phyloP scores from a whole-genome alignment of 768 basidiomycete genomes.

The Collybia sp. region DNA sequence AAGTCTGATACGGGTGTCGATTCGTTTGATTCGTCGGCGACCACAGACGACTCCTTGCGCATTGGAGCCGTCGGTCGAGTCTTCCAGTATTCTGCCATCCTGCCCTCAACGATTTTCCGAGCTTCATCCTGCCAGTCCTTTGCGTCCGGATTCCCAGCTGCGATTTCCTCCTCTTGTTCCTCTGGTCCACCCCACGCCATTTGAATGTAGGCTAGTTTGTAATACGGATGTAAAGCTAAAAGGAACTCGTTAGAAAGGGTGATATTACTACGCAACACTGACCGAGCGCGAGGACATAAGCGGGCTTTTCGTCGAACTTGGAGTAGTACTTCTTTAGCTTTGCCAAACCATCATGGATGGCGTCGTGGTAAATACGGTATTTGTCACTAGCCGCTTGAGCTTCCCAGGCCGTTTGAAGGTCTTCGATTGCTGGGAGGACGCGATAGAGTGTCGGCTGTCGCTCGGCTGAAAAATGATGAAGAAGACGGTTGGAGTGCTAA shows the following conservation, averaged over 20 bases:
- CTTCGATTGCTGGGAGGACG: slow-evolving; percentile 20
- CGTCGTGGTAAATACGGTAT: slow-evolving; percentile 12
- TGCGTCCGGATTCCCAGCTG: slow-evolving; percentile 8
- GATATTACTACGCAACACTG: neutral
- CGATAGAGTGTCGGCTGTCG: slow-evolving; percentile 16
- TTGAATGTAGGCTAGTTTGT: slow-evolving; percentile 21
- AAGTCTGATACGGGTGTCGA: too few species aligned
- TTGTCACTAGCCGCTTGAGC: slow-evolving; percentile 6
- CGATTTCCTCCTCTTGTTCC: slow-evolving; percentile 14
- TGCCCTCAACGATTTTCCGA: slow-evolving; percentile 6
- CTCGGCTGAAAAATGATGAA: slow-evolving; percentile 20
- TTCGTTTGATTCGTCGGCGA: too few species aligned
- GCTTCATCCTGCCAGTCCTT: slow-evolving; percentile 16
- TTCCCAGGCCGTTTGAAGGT: slow-evolving; percentile 21
- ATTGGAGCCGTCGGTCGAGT: neutral
- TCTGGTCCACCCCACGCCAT: slow-evolving; percentile 19
- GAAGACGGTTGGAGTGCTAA: slow-evolving; percentile 16
- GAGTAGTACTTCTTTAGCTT: slow-evolving; percentile 19
- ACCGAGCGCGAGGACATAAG: neutral
- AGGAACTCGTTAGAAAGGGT: too few species aligned
- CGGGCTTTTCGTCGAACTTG: neutral
- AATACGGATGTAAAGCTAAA: slow-evolving; percentile 24
- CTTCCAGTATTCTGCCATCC: slow-evolving; percentile 10
- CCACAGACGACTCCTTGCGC: too few species aligned
- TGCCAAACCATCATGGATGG: slow-evolving; percentile 12